A percentile compares a stretch with the other conserved stretches of the same genome.
phyloP scores from a whole-genome alignment of 2,329 filamentous ascomycete genomes.

The Colletotrichum abscissum region DNA sequence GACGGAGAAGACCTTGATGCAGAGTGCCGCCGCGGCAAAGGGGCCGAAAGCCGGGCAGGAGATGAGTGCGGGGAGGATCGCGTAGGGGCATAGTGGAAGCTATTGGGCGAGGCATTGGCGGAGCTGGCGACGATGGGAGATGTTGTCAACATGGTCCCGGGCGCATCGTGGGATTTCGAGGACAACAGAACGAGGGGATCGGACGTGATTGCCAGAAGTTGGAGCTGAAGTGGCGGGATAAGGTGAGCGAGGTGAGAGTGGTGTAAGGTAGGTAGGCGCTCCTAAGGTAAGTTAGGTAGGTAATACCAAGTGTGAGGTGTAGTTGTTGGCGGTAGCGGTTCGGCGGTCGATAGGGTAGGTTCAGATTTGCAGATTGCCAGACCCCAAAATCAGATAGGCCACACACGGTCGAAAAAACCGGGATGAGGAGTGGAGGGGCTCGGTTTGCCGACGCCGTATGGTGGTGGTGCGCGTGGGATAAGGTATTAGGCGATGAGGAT shows the following conservation, averaged over 20 bases:
- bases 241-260: not conserved
- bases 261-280: not conserved
- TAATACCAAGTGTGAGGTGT: not conserved
- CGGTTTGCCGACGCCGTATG: slow-evolving; percentile 6
- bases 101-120: slow-evolving; percentile 63
- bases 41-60: slow-evolving; percentile 52
- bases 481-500: not conserved
- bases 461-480: not conserved
- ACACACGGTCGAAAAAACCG: slow-evolving; percentile 18
- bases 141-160: slow-evolving; percentile 69
- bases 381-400: slow-evolving; percentile 17
- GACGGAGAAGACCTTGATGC: slow-evolving; percentile 46
- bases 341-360: slow-evolving; percentile 3
- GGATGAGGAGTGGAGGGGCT: slow-evolving; percentile 12
- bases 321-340: not conserved
- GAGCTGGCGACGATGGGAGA: slow-evolving; percentile 63
- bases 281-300: too few species aligned
- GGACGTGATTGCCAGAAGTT: slow-evolving; percentile 11
- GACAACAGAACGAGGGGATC: slow-evolving; percentile 2
- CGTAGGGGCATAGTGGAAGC: slow-evolving; percentile 61
- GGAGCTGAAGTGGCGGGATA: not conserved
- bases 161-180: slow-evolving; percentile 52
- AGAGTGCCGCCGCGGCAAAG: slow-evolving; percentile 53
- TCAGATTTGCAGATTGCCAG: slow-evolving; percentile 29
- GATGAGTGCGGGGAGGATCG: slow-evolving; percentile 54